phyloP scores from a whole-genome alignment of 139 green algal genomes.

The Chlorella vulgaris region DNA sequence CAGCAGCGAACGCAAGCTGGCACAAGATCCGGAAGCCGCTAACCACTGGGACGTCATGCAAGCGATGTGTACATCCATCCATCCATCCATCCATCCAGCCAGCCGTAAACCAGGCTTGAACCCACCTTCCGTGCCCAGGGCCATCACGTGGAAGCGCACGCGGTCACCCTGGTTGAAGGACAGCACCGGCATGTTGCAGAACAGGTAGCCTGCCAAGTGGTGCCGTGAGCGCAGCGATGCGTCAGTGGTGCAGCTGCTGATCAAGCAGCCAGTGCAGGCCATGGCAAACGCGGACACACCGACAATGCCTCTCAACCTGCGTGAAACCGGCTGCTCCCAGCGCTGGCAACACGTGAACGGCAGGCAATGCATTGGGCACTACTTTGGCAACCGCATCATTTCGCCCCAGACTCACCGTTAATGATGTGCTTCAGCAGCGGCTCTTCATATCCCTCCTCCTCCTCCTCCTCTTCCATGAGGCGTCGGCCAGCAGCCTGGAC shows the following conservation, averaged over 20 bases:
- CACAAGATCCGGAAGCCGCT: too few relatives aligned
- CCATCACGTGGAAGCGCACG: constrained; percentile 61
- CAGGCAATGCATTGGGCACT: too few relatives aligned
- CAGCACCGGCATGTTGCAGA: constrained; percentile 62
- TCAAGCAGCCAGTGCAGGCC: background rate
- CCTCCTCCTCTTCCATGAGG: background rate
- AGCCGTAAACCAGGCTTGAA: background rate
- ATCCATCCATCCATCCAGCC: background rate
- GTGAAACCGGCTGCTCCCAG: too few relatives aligned
- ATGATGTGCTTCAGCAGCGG: constrained; percentile 59
- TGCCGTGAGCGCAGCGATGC: too few relatives aligned
- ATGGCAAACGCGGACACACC: background rate
- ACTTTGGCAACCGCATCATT: too few relatives aligned
- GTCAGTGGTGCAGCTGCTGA: too few relatives aligned
- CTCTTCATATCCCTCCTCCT: constrained; percentile 45
- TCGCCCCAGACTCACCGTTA: constrained; percentile 56
- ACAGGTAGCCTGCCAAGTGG: constrained; percentile 45
- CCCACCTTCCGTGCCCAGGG: constrained; percentile 52
- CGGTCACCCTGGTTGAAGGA: constrained; percentile 33
- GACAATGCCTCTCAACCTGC: background rate
- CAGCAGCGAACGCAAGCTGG: background rate
- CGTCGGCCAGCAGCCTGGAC: background rate
- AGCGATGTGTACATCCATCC: too few relatives aligned
- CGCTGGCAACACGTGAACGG: too few relatives aligned
- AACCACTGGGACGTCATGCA: too few relatives aligned